These are phyloP conservation scores for Meyerozyma elateridarum DNA, from an alignment of 1,139 yeast genomes.

Conservation along the genomic window DNA sequence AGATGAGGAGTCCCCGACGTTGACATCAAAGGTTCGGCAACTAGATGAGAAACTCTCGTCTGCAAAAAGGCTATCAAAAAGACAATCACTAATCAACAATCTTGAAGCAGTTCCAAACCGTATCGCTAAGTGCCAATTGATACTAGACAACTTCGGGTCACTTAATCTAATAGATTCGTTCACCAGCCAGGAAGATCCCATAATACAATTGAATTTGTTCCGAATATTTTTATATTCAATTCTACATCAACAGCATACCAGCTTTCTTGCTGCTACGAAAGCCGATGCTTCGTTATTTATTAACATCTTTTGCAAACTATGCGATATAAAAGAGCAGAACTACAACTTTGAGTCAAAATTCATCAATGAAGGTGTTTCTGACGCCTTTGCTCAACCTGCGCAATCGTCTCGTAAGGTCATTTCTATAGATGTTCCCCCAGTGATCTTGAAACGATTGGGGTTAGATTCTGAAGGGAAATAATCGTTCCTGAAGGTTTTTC, in stretches of 20 bases:
- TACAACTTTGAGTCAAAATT: constrained; percentile 3
- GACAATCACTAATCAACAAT: background rate
- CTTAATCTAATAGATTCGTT: background rate
- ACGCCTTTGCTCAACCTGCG: background rate
- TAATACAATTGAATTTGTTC: constrained; percentile 6
- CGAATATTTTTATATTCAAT: constrained; percentile 11
- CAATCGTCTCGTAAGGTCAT: background rate
- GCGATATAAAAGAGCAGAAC: background rate
- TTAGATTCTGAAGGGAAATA: constrained; percentile 6
- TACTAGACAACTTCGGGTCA: background rate
- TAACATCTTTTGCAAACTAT: background rate
- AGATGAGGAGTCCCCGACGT: background rate
- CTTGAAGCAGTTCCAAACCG: background rate
- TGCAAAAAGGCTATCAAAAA: background rate
- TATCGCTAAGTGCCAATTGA: background rate
- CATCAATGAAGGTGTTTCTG: background rate
- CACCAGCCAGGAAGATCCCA: background rate
- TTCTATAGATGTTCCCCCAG: background rate
- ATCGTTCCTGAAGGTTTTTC: constrained; percentile 38
- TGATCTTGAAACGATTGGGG: constrained; percentile 1
- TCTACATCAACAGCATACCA: constrained; percentile 6
- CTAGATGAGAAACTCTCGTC: background rate
- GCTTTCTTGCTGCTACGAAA: background rate
- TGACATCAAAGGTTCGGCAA: background rate
- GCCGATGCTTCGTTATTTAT: background rate